Evolutionary conservation across 495 filamentous ascomycete species (phyloP).

Genomic region (Penicillium canariense): DNA sequence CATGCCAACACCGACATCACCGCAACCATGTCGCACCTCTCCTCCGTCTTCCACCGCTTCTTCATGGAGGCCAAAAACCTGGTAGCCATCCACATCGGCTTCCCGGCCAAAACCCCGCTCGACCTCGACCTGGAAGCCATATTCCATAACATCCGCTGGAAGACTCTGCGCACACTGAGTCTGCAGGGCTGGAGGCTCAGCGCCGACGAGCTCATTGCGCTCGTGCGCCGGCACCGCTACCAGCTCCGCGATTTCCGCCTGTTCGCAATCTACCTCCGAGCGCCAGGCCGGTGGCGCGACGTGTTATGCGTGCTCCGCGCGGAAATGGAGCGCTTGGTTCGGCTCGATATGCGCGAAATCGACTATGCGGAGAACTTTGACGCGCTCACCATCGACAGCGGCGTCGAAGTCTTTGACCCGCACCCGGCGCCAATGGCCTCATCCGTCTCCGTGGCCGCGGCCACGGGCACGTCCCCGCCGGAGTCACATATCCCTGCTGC

Average conservation of each 20-base stretch:
- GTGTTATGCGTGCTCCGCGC: constrained; percentile 55
- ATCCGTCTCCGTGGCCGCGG: constrained; percentile 19
- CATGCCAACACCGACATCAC: constrained; percentile 56
- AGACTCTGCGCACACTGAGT: constrained; percentile 59
- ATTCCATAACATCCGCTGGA: constrained; percentile 62
- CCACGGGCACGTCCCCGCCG: constrained; percentile 9
- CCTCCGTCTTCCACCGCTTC: constrained; percentile 52
- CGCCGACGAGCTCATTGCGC: constrained; percentile 56
- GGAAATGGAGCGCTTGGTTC: constrained; percentile 58
- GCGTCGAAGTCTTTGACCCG: constrained; percentile 25
- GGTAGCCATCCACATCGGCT: constrained; percentile 64
- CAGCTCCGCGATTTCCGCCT: constrained; percentile 58
- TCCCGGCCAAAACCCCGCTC: constrained; percentile 56
- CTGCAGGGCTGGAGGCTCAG: constrained; percentile 63
- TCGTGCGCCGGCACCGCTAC: constrained; percentile 55
- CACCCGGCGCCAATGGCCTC: background rate
- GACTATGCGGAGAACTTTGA: constrained; percentile 60
- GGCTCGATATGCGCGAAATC: constrained; percentile 59
- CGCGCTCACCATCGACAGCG: constrained; percentile 23
- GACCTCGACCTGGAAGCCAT: constrained; percentile 55
- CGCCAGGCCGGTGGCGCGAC: constrained; percentile 59
- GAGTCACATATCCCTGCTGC: background rate
- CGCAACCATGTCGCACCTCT: constrained; percentile 52
- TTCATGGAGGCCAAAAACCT: constrained; percentile 60
- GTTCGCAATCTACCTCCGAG: constrained; percentile 55